Evolutionary conservation across 2,329 filamentous ascomycete genomes (phyloP), one percentile per base, ranked within the genome.

Genomic region (Metarhizium sp.): DNA sequence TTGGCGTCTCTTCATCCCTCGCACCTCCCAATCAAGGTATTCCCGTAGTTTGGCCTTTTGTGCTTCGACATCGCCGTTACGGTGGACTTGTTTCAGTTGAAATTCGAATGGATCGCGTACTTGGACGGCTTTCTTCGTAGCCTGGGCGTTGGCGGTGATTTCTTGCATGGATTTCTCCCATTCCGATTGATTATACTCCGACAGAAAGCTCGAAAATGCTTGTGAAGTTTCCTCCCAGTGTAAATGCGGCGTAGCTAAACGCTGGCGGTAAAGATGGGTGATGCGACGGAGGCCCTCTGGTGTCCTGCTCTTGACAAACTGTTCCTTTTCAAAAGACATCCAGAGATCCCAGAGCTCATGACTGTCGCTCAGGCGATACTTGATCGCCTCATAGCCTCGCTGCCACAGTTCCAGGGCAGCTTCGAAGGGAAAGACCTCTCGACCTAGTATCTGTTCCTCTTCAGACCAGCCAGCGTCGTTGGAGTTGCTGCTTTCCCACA

Each of bases 11-110:
- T 79, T 79, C 59, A 76, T 77, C 64, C 84, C 81, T 18, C 71
- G 75, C 63, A 86, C 79, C 74, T 99, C 94, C 88, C 90, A 96
- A 54, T 89, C 85, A 18, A 97, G 75, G 64, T 99, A 99, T 55
- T 87, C 81, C 4, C 69, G 71, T 72, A 85, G 75, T 47, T 71
- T 67, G 20, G 69, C 61, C 62, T 76, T 76, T 56, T 87, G 76
- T 4, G 75, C 75, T 11, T 81, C 78, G 32, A 73, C 67, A 61
- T 89, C 80, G 55, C 75, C 78, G 7, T 78, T 71, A 54, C 82
- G 75, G 16, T 72, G 68, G 6, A 86, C 85, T 58, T 78, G 76
- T 53, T 77, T 77, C 25, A 94, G 72, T 59, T 80, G 82, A 59
- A 84, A 73, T 67, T 95, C 89, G 64, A 84, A 84, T 4, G 79